Conservation (phyloP, 192 early-diverging fungal genomes). For the Linnemannia zychae region DNA sequence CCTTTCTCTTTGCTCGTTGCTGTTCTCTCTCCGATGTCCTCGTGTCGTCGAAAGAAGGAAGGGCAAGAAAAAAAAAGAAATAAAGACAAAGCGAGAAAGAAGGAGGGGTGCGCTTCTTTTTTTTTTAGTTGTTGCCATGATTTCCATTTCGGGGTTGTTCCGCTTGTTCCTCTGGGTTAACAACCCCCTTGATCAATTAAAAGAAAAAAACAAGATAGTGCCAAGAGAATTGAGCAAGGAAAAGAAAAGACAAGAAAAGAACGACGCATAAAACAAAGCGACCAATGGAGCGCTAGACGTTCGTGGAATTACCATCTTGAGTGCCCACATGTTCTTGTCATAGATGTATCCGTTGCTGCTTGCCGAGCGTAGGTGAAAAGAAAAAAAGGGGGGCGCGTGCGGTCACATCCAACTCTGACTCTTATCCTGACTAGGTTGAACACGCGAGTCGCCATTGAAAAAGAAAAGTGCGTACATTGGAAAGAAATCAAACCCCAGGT, state of each 20-base stretch:
- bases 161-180: background rate
- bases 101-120: background rate
- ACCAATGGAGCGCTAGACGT: no score
- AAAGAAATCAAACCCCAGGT: no score
- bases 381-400: background rate
- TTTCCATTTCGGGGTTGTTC: background rate
- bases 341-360: no score
- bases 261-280: no score
- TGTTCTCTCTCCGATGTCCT: no score
- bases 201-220: background rate
- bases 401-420: background rate
- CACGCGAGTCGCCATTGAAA: background rate
- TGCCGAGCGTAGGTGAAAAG: background rate
- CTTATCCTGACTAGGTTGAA: no score
- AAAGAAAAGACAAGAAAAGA: background rate
- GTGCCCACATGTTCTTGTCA: no score
- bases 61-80: no score
- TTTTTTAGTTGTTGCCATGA: background rate
- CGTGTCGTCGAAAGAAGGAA: no score
- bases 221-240: background rate
- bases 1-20: no score
- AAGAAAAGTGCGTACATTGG: background rate
- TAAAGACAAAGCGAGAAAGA: background rate
- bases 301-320: no score
- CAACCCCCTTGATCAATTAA: background rate